Evolutionary conservation across 2,329 filamentous ascomycete genomes (phyloP).

Genomic region (Grosmannia penicillata): DNA sequence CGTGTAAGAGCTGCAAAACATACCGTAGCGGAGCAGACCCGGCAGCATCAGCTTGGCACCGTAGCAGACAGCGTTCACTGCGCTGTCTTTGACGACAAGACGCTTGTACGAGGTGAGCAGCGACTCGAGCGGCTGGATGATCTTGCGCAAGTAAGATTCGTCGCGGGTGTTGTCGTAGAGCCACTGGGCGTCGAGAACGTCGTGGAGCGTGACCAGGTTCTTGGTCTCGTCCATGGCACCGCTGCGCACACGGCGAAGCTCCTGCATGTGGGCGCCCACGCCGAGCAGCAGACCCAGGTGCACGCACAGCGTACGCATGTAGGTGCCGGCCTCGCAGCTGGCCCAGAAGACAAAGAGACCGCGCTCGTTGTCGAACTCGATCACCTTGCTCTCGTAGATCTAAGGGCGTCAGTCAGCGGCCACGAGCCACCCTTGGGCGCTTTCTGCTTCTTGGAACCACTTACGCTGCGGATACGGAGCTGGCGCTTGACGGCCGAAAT

Average conservation of each 20-base stretch:
- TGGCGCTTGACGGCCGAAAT: constrained; percentile 99
- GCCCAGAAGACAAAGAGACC: constrained; percentile 99
- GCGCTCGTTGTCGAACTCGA: constrained; percentile 96
- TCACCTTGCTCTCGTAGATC: constrained; percentile 91
- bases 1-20: constrained; percentile 19
- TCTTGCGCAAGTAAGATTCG: constrained; percentile 78
- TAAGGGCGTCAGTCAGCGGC: too few relatives aligned
- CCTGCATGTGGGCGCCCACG: constrained; percentile 76
- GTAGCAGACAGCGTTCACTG: constrained; percentile 95
- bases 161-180: constrained; percentile 89
- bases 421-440: too few relatives aligned
- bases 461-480: constrained; percentile 75
- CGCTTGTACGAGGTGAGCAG: constrained; percentile 90
- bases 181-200: constrained; percentile 93
- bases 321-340: constrained; percentile 95
- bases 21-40: constrained; percentile 81
- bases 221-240: constrained; percentile 90
- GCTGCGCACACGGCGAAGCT: constrained; percentile 82
- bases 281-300: constrained; percentile 52
- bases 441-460: too few relatives aligned
- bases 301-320: constrained; percentile 95
- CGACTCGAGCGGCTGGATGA: constrained; percentile 86
- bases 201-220: constrained; percentile 83
- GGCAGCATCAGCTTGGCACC: constrained; percentile 98
- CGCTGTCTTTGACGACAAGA: constrained; percentile 92